Conservation (phyloP, 75 land plant genomes). For the Chamaecyparis obtusa region DNA sequence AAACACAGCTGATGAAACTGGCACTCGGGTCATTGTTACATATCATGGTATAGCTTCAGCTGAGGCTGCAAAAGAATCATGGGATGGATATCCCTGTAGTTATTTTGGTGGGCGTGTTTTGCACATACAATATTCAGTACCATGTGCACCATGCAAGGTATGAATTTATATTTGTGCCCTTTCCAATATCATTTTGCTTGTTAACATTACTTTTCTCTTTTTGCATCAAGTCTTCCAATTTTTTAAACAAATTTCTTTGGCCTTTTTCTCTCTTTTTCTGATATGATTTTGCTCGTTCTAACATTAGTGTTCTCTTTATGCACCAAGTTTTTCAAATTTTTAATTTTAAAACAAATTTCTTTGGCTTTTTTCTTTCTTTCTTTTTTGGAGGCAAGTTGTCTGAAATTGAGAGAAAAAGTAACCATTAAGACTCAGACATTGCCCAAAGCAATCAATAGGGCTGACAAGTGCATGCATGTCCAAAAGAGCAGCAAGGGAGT, state of each 20-base stretch:
- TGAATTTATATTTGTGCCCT: neutral
- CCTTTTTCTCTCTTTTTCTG: neutral
- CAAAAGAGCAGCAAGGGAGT: neutral
- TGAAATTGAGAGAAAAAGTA: neutral
- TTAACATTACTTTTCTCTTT: neutral
- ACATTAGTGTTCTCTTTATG: no score
- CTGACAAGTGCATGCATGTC: neutral
- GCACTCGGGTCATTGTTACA: slow-evolving; percentile 77
- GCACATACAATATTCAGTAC: slow-evolving; percentile 71
- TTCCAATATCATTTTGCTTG: neutral
- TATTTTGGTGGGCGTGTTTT: slow-evolving; percentile 54
- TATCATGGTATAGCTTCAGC: slow-evolving; percentile 46
- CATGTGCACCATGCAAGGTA: slow-evolving; percentile 14
- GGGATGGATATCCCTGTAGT: slow-evolving; percentile 52
- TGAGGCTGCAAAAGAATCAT: slow-evolving; percentile 48
- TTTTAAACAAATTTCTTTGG: neutral
- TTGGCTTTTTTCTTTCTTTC: neutral
- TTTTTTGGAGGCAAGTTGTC: neutral
- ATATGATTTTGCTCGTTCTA: no score
- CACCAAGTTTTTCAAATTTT: no score
- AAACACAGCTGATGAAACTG: slow-evolving; percentile 67
- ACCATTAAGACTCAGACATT: no score
- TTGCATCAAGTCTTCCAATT: neutral
- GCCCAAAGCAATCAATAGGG: neutral
- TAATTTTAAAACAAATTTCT: no score